These are phyloP conservation scores for Erodium moschatum DNA, from an alignment of 441 rosid species.

Conservation along the genomic window DNA sequence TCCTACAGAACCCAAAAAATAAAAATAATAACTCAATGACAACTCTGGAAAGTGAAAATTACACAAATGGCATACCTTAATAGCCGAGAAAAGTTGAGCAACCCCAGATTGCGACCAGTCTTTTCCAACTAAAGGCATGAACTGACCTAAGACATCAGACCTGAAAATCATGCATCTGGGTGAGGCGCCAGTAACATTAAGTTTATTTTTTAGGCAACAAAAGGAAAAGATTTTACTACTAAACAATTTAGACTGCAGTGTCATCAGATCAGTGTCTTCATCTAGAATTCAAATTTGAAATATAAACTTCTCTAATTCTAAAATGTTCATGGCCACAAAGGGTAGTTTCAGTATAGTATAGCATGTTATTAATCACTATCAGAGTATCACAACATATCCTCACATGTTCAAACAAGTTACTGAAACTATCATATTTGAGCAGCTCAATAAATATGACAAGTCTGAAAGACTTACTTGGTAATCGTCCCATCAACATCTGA, in stretches of 20 bases:
- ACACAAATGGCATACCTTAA: conserved; percentile 44
- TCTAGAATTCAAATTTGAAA: neutral
- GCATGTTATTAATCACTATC: neutral
- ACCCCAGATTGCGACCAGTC: conserved; percentile 96
- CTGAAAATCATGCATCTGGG: conserved; percentile 34
- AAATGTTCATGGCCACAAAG: neutral
- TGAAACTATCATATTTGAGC: conserved; percentile 6
- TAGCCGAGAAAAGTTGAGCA: conserved; percentile 75
- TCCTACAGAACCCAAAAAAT: no score
- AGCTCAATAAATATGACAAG: neutral
- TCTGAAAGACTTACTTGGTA: conserved; percentile 48
- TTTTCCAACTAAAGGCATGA: conserved; percentile 93
- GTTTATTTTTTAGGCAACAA: neutral
- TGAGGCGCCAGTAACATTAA: conserved; percentile 14
- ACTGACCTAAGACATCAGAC: conserved; percentile 88
- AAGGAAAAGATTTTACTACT: neutral
- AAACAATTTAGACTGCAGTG: neutral
- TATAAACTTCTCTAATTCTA: neutral
- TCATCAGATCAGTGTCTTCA: neutral
- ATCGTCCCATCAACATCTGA: conserved; percentile 95
- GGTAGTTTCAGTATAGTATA: neutral
- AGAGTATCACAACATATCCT: neutral
- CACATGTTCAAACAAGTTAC: neutral
- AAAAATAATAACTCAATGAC: neutral
- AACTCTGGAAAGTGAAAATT: conserved; percentile 6